These are phyloP conservation scores for Canna indica DNA, from an alignment of 176 grass and related monocot species.

Conservation along the genomic window DNA sequence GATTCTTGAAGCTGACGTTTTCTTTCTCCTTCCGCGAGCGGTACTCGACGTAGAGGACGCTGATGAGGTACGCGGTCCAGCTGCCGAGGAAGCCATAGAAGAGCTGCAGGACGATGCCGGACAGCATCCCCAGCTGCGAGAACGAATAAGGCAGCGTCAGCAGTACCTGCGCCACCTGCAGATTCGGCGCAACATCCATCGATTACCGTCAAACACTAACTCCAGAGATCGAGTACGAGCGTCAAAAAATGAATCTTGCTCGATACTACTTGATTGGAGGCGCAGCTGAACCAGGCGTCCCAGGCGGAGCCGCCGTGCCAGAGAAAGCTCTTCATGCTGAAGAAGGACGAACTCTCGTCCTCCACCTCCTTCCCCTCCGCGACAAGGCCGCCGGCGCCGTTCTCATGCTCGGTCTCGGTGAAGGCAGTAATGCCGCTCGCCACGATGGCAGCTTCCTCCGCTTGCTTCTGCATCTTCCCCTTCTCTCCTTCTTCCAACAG, in stretches of 20 bases:
- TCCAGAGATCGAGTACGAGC: background rate
- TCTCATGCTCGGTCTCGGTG: background rate
- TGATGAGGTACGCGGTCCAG: slow-evolving; percentile 78
- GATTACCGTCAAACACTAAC: too few species aligned
- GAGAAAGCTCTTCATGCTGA: slow-evolving; percentile 43
- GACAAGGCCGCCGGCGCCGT: background rate
- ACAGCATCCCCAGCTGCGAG: slow-evolving; percentile 9
- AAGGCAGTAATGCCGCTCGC: background rate
- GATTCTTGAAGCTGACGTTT: slow-evolving; percentile 53
- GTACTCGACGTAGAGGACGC: slow-evolving; percentile 72
- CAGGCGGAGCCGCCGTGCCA: slow-evolving; percentile 11
- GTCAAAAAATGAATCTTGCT: background rate
- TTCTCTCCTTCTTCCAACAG: background rate
- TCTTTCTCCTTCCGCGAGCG: slow-evolving; percentile 55
- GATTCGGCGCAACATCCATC: background rate
- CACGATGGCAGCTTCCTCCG: background rate
- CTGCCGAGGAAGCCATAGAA: slow-evolving; percentile 66
- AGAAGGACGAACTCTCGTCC: background rate
- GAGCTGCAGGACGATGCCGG: slow-evolving; percentile 9
- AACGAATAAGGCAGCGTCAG: slow-evolving; percentile 12
- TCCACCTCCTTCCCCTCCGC: background rate
- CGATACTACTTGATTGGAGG: slow-evolving; percentile 22
- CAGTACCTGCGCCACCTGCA: slow-evolving; percentile 12
- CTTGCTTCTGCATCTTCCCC: slow-evolving; percentile 7
- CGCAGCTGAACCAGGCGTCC: slow-evolving; percentile 24